phyloP scores from a whole-genome alignment of 495 filamentous ascomycete genomes.

The Penicillium bovifimosum region DNA sequence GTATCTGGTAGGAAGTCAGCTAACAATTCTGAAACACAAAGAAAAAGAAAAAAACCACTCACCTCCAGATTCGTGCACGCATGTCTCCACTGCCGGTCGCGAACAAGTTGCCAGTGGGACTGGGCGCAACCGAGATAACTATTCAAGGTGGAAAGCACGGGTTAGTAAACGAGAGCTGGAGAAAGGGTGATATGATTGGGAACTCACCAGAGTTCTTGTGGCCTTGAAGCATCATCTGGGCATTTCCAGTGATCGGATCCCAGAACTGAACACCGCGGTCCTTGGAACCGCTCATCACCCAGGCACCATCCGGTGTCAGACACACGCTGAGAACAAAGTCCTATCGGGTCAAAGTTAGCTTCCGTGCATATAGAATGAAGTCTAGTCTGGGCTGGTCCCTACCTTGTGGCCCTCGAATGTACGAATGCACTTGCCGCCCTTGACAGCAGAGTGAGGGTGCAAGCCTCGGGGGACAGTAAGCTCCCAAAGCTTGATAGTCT shows the following conservation, averaged over 20 bases:
- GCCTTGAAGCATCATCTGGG: conserved; percentile 88
- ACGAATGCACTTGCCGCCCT: conserved; percentile 76
- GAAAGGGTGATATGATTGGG: background rate
- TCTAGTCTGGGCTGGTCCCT: conserved; percentile 34
- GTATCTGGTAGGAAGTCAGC: conserved; percentile 28
- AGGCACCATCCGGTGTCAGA: conserved; percentile 77
- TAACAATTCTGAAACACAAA: conserved; percentile 3
- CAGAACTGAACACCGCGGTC: conserved; percentile 90
- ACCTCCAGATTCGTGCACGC: conserved; percentile 87
- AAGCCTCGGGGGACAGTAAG: conserved; percentile 62
- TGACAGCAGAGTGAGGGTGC: conserved; percentile 55
- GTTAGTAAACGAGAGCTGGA: background rate
- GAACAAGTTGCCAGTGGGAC: conserved; percentile 72
- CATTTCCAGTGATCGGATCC: conserved; percentile 80
- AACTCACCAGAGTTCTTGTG: conserved; percentile 78
- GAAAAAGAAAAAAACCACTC: conserved; percentile 23
- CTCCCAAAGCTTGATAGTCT: conserved; percentile 96
- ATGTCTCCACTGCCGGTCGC: conserved; percentile 88
- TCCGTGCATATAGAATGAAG: background rate
- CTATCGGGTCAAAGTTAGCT: conserved; percentile 36
- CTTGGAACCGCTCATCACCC: conserved; percentile 90
- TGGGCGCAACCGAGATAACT: conserved; percentile 87
- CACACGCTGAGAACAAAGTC: conserved; percentile 90
- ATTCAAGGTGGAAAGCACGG: conserved; percentile 11
- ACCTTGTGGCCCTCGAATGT: conserved; percentile 92